Percentiles rank a stretch among this genome's conserved stretches.
Conservation (phyloP, 257 asterid species). For the Ocimum tenuiflorum region DNA sequence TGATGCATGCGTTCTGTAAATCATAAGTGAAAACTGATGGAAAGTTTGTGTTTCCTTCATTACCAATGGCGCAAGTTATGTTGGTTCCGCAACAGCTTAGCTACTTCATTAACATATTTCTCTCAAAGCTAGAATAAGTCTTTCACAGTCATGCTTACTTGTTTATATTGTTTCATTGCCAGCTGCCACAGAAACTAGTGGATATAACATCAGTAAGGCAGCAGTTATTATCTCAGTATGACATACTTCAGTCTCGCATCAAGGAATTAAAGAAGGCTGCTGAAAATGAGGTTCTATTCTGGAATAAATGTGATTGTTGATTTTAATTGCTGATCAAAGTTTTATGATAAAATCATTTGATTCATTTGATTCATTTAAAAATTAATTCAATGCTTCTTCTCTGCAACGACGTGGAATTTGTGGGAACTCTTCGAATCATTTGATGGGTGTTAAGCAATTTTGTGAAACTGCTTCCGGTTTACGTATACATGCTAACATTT, state of each 20-base stretch:
- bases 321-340: neutral
- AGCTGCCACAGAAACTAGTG: conserved; percentile 82
- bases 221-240: conserved; percentile 83
- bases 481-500: neutral
- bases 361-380: neutral
- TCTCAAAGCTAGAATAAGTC: neutral
- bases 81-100: neutral
- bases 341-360: neutral
- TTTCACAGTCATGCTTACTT: conserved; percentile 10
- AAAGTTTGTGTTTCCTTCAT: neutral
- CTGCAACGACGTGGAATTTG: neutral
- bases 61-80: neutral
- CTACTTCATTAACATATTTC: neutral
- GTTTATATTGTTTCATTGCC: conserved; percentile 23
- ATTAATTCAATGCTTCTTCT: neutral
- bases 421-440: neutral
- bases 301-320: conserved; percentile 7
- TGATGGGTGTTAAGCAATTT: neutral
- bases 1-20: neutral
- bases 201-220: conserved; percentile 66
- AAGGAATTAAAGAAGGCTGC: conserved; percentile 72
- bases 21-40: neutral
- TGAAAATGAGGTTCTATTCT: conserved; percentile 68
- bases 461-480: neutral
- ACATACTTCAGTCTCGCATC: conserved; percentile 81